Conservation (phyloP, 331 rosid genomes). For the Ulmus americana region DNA sequence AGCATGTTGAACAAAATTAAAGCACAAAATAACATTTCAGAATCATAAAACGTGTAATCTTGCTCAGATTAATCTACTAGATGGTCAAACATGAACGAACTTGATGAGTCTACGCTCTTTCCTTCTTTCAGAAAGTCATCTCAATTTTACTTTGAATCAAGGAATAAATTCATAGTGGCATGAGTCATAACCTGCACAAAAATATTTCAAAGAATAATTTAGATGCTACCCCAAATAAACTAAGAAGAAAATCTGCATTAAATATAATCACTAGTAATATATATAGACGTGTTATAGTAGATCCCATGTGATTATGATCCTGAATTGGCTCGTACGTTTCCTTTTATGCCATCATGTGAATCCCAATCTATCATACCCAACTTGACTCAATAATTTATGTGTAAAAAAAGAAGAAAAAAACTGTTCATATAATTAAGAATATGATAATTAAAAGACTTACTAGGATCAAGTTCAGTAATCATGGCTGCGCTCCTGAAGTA, state of each 20-base stretch:
- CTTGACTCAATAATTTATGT: neutral
- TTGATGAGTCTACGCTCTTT: too few relatives aligned
- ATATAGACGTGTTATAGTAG: neutral
- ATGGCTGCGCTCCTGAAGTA: slow-evolving; percentile 62
- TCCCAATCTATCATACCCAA: neutral
- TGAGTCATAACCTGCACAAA: slow-evolving; percentile 49
- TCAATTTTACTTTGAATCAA: slow-evolving; percentile 20
- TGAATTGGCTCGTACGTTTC: too few relatives aligned
- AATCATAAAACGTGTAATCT: too few relatives aligned
- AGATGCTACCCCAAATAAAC: neutral
- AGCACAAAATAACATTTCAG: too few relatives aligned
- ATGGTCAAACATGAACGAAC: too few relatives aligned
- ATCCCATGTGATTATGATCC: too few relatives aligned
- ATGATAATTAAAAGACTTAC: slow-evolving; percentile 30
- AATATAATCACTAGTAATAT: neutral
- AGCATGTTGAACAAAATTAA: too few relatives aligned
- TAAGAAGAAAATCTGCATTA: neutral
- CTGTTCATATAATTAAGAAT: neutral
- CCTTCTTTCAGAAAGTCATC: neutral
- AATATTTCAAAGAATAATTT: neutral
- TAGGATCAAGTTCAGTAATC: slow-evolving; percentile 68
- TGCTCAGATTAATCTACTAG: too few relatives aligned
- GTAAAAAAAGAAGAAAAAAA: neutral
- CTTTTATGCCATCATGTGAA: too few relatives aligned
- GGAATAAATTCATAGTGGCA: slow-evolving; percentile 55